Percentiles rank a stretch among this genome's conserved stretches.
phyloP scores from a whole-genome alignment of 257 asterid species.

The Salvia splendens region DNA sequence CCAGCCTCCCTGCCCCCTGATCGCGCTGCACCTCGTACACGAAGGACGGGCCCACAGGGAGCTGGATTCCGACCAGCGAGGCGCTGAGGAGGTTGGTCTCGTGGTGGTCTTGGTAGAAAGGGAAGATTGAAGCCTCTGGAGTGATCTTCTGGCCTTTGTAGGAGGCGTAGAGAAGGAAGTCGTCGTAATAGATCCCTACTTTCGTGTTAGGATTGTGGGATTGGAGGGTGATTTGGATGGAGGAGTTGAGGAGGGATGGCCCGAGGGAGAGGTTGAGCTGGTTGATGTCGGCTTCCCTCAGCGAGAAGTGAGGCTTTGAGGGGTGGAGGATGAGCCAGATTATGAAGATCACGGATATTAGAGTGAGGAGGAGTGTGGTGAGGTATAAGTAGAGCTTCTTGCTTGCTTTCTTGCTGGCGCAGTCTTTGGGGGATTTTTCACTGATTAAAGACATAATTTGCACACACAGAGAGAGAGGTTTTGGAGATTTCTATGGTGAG shows the following conservation, averaged over 20 bases:
- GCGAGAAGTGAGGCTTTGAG: conserved; percentile 68
- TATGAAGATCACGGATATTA: conserved; percentile 64
- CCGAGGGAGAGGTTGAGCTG: conserved; percentile 67
- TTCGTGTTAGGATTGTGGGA: conserved; percentile 76
- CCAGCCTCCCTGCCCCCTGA: conserved; percentile 52
- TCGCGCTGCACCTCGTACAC: conserved; percentile 64
- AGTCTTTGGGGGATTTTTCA: conserved; percentile 82
- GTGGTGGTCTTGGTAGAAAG: conserved; percentile 73
- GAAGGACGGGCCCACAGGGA: conserved; percentile 73
- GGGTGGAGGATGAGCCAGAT: conserved; percentile 80
- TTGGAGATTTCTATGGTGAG: conserved; percentile 21
- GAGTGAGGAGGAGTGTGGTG: conserved; percentile 61
- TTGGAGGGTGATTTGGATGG: conserved; percentile 66
- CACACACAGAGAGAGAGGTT: conserved; percentile 19
- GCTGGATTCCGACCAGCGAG: conserved; percentile 52
- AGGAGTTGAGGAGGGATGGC: conserved; percentile 71
- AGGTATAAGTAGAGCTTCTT: conserved; percentile 50
- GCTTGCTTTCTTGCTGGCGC: conserved; percentile 60
- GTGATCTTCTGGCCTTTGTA: conserved; percentile 76
- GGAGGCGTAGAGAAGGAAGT: conserved; percentile 58
- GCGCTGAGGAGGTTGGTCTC: conserved; percentile 68
- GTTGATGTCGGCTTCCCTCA: conserved; percentile 59
- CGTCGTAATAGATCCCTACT: conserved; percentile 81
- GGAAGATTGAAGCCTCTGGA: conserved; percentile 54
- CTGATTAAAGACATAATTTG: conserved; percentile 65